These are phyloP conservation scores for Dothiorella sarmentorum DNA, from an alignment of 2,329 filamentous ascomycete species.

Conservation along the genomic window DNA sequence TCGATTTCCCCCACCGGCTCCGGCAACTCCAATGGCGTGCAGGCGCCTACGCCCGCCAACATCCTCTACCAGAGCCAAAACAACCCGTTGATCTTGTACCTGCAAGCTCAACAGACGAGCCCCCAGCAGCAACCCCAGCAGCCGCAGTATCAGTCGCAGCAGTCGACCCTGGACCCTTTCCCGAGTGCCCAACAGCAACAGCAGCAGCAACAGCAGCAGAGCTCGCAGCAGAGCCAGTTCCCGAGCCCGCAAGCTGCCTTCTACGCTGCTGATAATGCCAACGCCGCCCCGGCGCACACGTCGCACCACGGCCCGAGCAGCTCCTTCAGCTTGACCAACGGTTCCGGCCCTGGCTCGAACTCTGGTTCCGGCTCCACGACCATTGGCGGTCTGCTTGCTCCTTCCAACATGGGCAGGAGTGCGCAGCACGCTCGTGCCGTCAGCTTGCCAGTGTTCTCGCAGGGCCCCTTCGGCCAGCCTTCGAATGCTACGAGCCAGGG, in stretches of 20 bases:
- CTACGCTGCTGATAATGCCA: constrained; percentile 61
- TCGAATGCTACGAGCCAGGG: constrained; percentile 33
- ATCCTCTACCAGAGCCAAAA: constrained; percentile 75
- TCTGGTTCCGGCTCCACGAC: constrained; percentile 58
- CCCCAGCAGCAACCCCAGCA: constrained; percentile 61
- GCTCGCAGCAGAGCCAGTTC: constrained; percentile 62
- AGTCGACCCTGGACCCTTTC: constrained; percentile 38
- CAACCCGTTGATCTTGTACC: constrained; percentile 91
- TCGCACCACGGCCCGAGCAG: constrained; percentile 50
- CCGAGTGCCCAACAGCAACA: constrained; percentile 24
- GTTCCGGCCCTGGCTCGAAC: constrained; percentile 26
- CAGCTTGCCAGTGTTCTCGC: constrained; percentile 73
- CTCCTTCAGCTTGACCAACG: constrained; percentile 46
- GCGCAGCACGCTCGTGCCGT: constrained; percentile 75
- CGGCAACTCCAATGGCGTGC: constrained; percentile 54
- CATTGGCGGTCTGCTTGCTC: constrained; percentile 73
- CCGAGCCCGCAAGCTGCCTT: constrained; percentile 75
- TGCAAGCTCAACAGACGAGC: constrained; percentile 77
- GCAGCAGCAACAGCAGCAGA: constrained; percentile 32
- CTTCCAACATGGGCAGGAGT: constrained; percentile 58
- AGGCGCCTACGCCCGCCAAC: constrained; percentile 64
- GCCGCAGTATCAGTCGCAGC: constrained; percentile 43
- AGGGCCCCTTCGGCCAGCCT: constrained; percentile 52
- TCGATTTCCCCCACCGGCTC: constrained; percentile 57
- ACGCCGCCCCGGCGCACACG: constrained; percentile 50